These are phyloP conservation scores for Tolypocladium sp. DNA, from an alignment of 2,329 filamentous ascomycete genomes.

Conservation along the genomic window DNA sequence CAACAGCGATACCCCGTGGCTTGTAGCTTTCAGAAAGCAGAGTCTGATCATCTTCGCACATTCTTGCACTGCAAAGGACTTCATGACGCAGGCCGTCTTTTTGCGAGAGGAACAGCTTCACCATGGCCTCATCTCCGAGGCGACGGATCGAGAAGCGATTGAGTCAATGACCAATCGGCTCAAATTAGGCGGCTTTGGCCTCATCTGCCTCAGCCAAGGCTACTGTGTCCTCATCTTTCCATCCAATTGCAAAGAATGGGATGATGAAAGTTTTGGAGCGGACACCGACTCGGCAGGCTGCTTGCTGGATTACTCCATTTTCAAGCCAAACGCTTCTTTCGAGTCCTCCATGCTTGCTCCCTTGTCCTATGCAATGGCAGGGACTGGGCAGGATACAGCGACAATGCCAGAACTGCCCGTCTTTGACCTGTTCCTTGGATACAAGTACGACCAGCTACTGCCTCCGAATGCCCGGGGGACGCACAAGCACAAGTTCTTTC, in stretches of 20 bases:
- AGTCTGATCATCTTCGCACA: conserved; percentile 22
- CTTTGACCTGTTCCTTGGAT: conserved; percentile 18
- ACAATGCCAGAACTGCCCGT: conserved; percentile 8
- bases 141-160: conserved; percentile 9
- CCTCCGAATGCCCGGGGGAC: conserved; percentile 6
- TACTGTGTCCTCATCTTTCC: conserved; percentile 32
- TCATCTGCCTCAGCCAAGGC: conserved; percentile 20
- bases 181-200: conserved; percentile 21
- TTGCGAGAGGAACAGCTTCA: conserved; percentile 9
- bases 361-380: conserved; percentile 1
- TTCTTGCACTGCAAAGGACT: conserved; percentile 21
- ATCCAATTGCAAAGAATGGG: conserved; percentile 24
- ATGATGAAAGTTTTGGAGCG: conserved; percentile 8
- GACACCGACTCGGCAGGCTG: background rate
- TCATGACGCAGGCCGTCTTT: conserved; percentile 9
- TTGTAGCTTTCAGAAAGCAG: conserved; percentile 12
- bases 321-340: conserved; percentile 16
- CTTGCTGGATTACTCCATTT: conserved; percentile 28
- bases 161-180: conserved; percentile 23
- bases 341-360: conserved; percentile 15
- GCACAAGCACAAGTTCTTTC: conserved; percentile 28
- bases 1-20: conserved; percentile 12
- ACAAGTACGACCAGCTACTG: conserved; percentile 22
- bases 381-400: background rate
- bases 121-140: conserved; percentile 11